Evolutionary conservation across 805 yeast genomes (phyloP).

Genomic region (Wickerhamiella spandovensis): DNA sequence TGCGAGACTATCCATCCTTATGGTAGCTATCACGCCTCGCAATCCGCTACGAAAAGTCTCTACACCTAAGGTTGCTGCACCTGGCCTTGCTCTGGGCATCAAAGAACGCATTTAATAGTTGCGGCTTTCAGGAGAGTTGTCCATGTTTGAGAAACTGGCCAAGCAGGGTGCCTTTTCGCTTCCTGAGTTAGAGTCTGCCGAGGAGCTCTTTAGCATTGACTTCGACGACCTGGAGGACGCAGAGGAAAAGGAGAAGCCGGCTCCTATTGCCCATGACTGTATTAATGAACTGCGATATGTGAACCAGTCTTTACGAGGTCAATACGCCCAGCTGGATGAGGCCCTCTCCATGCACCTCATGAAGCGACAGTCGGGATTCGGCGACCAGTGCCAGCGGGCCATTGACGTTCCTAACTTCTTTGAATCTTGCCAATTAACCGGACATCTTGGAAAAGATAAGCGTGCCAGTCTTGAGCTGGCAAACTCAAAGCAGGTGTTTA

Average conservation of each 20-base stretch:
- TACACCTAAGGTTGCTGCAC: background rate
- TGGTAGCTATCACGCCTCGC: background rate
- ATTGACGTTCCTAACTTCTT: background rate
- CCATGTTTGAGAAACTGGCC: background rate
- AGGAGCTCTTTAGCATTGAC: background rate
- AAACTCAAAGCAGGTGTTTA: background rate
- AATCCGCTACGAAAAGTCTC: background rate
- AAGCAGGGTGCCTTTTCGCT: background rate
- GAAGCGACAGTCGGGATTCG: background rate
- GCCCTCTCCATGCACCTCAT: background rate
- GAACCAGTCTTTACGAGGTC: background rate
- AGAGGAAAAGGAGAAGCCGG: background rate
- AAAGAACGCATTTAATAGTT: background rate
- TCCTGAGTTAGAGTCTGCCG: background rate
- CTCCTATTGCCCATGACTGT: background rate
- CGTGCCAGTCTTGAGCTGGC: background rate
- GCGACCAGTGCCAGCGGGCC: background rate
- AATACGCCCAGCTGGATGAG: background rate
- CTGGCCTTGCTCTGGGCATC: background rate
- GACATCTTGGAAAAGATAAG: background rate
- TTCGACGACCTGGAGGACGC: no score
- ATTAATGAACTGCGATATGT: background rate
- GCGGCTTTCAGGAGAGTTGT: background rate
- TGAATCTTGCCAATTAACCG: background rate
- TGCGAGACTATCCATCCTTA: background rate